Conservation (phyloP, 257 asterid species). For the Thymus quinquecostatus region DNA sequence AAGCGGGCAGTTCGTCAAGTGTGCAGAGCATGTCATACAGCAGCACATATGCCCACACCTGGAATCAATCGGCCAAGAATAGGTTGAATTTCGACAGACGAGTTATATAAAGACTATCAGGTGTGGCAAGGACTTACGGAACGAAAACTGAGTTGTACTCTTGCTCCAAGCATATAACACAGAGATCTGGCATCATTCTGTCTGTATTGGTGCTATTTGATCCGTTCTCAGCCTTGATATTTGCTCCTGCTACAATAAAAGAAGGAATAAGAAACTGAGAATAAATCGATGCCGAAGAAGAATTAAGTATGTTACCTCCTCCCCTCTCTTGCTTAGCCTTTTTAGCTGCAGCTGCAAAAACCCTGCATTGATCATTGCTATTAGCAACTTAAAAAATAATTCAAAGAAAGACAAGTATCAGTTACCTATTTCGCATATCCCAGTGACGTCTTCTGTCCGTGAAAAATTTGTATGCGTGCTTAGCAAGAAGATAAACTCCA, state of each 20-base stretch:
- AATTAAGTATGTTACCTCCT: conserved; percentile 51
- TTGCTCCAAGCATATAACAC: conserved; percentile 96
- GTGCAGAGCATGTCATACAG: conserved; percentile 83
- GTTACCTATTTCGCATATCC: conserved; percentile 85
- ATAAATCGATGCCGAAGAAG: conserved; percentile 10
- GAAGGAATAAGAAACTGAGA: conserved; percentile 13
- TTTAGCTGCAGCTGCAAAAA: conserved; percentile 87
- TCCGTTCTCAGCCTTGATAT: conserved; percentile 56
- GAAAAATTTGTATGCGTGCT: conserved; percentile 64
- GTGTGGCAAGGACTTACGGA: conserved; percentile 65
- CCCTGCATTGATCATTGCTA: conserved; percentile 54
- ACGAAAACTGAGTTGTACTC: conserved; percentile 94
- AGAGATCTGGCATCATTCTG: conserved; percentile 70
- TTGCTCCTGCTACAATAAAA: conserved; percentile 46
- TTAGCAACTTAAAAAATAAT: conserved; percentile 12
- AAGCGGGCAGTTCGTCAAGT: conserved; percentile 86
- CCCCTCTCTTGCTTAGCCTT: conserved; percentile 69
- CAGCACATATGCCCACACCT: conserved; percentile 99
- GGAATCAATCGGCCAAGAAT: conserved; percentile 37
- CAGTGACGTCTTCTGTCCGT: conserved; percentile 90
- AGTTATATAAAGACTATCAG: not conserved
- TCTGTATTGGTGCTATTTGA: conserved; percentile 57
- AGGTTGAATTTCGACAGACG: not conserved
- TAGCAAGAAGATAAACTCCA: conserved; percentile 82
- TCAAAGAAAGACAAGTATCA: not conserved